Evolutionary conservation across 2,329 filamentous ascomycete genomes (phyloP).

Genomic region (Sclerotinia minor): DNA sequence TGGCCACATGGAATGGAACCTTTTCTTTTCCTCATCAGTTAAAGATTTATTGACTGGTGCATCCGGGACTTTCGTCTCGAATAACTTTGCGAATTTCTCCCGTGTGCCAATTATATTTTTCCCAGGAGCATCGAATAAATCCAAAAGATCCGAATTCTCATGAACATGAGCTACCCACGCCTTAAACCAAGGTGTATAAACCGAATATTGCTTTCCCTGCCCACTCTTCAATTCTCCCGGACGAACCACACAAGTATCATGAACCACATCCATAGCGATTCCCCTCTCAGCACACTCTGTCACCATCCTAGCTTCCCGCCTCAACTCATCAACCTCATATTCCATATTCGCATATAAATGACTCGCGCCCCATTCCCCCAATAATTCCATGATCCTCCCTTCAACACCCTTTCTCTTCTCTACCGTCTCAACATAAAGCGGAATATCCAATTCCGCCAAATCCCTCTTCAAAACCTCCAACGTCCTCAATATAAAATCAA

Average conservation of each 20-base stretch:
- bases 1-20: conserved; percentile 65
- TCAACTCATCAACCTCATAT: conserved; percentile 87
- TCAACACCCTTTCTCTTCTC: conserved; percentile 64
- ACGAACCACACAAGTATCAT: conserved; percentile 80
- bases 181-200: conserved; percentile 81
- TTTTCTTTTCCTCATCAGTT: conserved; percentile 56
- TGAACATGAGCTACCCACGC: conserved; percentile 75
- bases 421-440: conserved; percentile 72
- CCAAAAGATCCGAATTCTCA: conserved; percentile 65
- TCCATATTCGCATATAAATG: conserved; percentile 83
- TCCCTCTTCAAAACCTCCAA: conserved; percentile 65
- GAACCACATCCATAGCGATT: conserved; percentile 68
- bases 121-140: conserved; percentile 57
- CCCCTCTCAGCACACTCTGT: conserved; percentile 60
- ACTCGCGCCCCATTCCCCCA: conserved; percentile 69
- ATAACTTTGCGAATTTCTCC: conserved; percentile 55
- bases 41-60: conserved; percentile 65
- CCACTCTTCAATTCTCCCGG: conserved; percentile 69
- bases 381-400: conserved; percentile 61
- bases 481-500: conserved; percentile 79
- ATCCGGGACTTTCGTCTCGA: conserved; percentile 59
- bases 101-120: conserved; percentile 52
- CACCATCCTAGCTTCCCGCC: conserved; percentile 70
- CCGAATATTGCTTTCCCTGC: conserved; percentile 74
- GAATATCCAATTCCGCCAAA: conserved; percentile 70